Evolutionary conservation across 768 basidiomycete genomes (phyloP).

Genomic region (Suillus brevipes): DNA sequence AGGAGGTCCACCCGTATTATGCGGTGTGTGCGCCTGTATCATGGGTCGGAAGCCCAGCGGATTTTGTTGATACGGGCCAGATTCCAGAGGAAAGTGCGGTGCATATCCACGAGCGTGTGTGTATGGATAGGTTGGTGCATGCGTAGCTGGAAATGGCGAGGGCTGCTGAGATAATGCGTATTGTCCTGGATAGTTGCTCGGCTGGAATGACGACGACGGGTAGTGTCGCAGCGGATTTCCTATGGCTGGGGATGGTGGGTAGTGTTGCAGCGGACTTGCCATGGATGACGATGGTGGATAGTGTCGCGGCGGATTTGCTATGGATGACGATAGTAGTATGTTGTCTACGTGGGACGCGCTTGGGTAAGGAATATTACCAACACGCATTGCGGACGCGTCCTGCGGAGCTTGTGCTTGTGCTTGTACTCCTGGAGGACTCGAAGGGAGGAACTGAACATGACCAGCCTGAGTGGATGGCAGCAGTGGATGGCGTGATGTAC

Average conservation of each 20-base stretch:
- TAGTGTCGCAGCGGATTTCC: slow-evolving; percentile 21
- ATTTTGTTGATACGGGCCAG: slow-evolving; percentile 40
- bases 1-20: slow-evolving; percentile 41
- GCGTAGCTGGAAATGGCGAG: slow-evolving; percentile 27
- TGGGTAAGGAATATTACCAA: not conserved
- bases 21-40: slow-evolving; percentile 33
- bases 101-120: slow-evolving; percentile 36
- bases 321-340: slow-evolving; percentile 14
- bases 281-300: slow-evolving; percentile 28
- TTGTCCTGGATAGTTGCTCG: slow-evolving; percentile 40
- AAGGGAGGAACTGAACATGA: slow-evolving; percentile 3
- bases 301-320: slow-evolving; percentile 24
- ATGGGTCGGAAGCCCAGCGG: slow-evolving; percentile 44
- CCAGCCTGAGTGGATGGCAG: slow-evolving; percentile 8
- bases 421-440: not conserved
- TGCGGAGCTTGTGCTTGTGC: not conserved
- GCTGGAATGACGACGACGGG: slow-evolving; percentile 35
- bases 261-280: too few relatives aligned
- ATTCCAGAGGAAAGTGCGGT: slow-evolving; percentile 38
- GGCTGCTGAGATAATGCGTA: slow-evolving; percentile 50
- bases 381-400: not conserved
- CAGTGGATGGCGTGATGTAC: slow-evolving; percentile 2
- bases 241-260: slow-evolving; percentile 20
- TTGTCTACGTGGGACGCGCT: slow-evolving; percentile 5
- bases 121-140: slow-evolving; percentile 33